These are phyloP conservation scores for Daldinia childiae DNA, from an alignment of 495 filamentous ascomycete genomes.

Conservation along the genomic window DNA sequence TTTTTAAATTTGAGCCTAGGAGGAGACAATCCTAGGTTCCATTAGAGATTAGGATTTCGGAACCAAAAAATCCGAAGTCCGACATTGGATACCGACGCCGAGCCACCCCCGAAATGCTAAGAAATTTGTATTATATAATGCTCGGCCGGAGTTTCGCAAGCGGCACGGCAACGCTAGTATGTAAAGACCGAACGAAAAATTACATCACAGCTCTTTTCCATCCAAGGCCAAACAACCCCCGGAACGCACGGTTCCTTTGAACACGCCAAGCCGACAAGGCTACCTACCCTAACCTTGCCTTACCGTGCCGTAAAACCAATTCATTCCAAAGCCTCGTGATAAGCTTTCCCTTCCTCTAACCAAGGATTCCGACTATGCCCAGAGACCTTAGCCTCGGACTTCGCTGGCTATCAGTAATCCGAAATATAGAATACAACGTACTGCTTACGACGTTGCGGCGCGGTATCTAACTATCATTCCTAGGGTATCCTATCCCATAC, in stretches of 20 bases:
- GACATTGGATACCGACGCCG: neutral
- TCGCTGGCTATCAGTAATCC: neutral
- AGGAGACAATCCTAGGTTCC: too few relatives aligned
- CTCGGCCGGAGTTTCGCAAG: neutral
- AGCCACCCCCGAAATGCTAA: neutral
- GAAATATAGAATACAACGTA: neutral
- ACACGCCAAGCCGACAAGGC: conserved; percentile 8
- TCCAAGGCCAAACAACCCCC: conserved; percentile 6
- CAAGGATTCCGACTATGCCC: neutral
- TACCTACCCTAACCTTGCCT: neutral
- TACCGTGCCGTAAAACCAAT: neutral
- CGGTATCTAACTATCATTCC: neutral
- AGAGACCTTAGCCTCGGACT: neutral
- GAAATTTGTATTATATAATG: neutral
- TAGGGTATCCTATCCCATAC: neutral
- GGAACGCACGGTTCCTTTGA: conserved; percentile 15
- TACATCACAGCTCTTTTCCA: conserved; percentile 20
- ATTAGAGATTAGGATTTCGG: neutral
- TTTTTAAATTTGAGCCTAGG: neutral
- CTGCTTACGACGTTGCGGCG: neutral
- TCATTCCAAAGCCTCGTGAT: neutral
- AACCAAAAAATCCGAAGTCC: neutral
- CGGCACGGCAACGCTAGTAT: neutral
- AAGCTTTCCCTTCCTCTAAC: neutral
- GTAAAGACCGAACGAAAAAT: conserved; percentile 8